Evolutionary conservation across 2,329 filamentous ascomycete species (phyloP).

Genomic region (Alternaria gansuensis): DNA sequence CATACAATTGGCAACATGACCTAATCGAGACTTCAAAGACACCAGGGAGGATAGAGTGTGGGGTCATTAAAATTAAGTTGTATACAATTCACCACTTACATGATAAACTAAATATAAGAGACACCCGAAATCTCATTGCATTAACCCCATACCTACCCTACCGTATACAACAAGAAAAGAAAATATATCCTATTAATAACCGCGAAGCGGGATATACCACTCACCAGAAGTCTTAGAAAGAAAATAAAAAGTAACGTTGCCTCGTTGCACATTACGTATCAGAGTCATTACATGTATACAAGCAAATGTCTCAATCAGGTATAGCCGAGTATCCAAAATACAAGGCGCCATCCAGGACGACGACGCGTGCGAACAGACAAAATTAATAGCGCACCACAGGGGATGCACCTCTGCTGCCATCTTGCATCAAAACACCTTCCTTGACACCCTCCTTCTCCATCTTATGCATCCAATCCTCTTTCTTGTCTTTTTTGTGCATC

Average conservation of each 20-base stretch:
- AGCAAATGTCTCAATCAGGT: background rate
- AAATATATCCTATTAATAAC: slow-evolving; percentile 3
- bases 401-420: slow-evolving; percentile 34
- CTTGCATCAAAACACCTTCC: slow-evolving; percentile 50
- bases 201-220: slow-evolving; percentile 10
- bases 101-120: background rate
- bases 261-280: slow-evolving; percentile 32
- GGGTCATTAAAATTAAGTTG: too few relatives aligned
- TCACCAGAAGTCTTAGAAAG: background rate
- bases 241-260: slow-evolving; percentile 3
- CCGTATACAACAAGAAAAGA: slow-evolving; percentile 5
- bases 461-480: slow-evolving; percentile 55
- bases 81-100: background rate
- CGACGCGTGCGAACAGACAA: background rate
- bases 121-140: background rate
- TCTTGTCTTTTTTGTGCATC: slow-evolving; percentile 51
- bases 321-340: background rate
- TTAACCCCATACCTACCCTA: background rate
- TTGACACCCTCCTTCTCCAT: slow-evolving; percentile 54
- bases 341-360: background rate
- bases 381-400: slow-evolving; percentile 50
- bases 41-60: background rate
- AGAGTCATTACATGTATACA: slow-evolving; percentile 21
- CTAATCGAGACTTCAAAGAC: background rate
- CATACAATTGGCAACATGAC: background rate